These are phyloP conservation scores for Sporothrix sp. DNA, from an alignment of 2,329 filamentous ascomycete species.

Conservation along the genomic window DNA sequence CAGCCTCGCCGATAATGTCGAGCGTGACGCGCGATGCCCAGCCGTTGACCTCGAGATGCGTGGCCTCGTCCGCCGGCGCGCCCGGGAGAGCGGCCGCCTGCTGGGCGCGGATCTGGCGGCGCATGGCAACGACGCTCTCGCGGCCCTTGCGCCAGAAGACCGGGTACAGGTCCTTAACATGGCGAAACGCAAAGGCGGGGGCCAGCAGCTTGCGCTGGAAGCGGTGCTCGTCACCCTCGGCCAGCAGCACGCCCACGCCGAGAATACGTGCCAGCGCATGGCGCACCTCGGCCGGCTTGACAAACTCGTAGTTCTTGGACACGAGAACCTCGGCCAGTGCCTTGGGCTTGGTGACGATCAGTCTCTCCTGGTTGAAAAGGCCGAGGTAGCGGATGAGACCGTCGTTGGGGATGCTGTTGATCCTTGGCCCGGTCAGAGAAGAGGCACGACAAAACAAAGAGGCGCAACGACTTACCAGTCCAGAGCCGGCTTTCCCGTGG, in stretches of 20 bases:
- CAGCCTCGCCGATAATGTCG: slow-evolving; percentile 66
- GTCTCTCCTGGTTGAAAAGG: slow-evolving; percentile 51
- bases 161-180: slow-evolving; percentile 76
- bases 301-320: slow-evolving; percentile 59
- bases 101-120: slow-evolving; percentile 21
- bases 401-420: slow-evolving; percentile 52
- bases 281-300: slow-evolving; percentile 49
- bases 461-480: slow-evolving; percentile 34
- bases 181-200: slow-evolving; percentile 77
- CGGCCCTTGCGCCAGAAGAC: slow-evolving; percentile 71
- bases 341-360: slow-evolving; percentile 53
- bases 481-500: slow-evolving; percentile 35
- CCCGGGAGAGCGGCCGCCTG: background rate
- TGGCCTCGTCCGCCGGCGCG: slow-evolving; percentile 19
- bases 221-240: slow-evolving; percentile 88
- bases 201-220: slow-evolving; percentile 67
- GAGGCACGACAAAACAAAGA: background rate
- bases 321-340: slow-evolving; percentile 61
- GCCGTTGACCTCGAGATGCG: slow-evolving; percentile 44
- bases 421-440: slow-evolving; percentile 33
- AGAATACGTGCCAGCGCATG: slow-evolving; percentile 52
- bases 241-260: slow-evolving; percentile 63
- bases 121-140: slow-evolving; percentile 57
- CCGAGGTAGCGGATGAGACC: slow-evolving; percentile 59
- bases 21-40: slow-evolving; percentile 62